A percentile compares a stretch with the other conserved stretches of the same genome.
Evolutionary conservation across 1,284 basidiomycete species (phyloP).

Genomic region (Meira nashicola): DNA sequence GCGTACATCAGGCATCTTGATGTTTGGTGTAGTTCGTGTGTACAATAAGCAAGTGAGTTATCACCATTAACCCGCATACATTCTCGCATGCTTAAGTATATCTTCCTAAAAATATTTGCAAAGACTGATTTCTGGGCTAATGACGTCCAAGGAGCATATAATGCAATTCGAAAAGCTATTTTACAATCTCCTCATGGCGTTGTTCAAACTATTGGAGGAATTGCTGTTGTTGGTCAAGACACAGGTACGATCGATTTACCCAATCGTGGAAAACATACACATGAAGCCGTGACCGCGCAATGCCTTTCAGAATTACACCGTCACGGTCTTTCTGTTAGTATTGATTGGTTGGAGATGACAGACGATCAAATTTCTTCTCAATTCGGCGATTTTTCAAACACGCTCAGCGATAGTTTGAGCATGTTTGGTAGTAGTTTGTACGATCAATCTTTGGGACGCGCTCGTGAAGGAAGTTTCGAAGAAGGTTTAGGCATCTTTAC

Average conservation of each 20-base stretch:
- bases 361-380: too few relatives aligned
- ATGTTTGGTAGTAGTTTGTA: too few relatives aligned
- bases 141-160: constrained; percentile 21
- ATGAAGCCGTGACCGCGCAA: neutral
- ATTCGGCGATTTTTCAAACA: too few relatives aligned
- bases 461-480: too few relatives aligned
- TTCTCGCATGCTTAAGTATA: neutral
- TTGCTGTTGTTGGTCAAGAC: neutral
- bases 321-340: too few relatives aligned
- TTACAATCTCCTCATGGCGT: neutral
- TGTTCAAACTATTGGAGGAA: neutral
- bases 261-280: neutral
- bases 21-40: constrained; percentile 37
- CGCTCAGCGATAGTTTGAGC: too few relatives aligned
- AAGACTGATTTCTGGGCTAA: constrained; percentile 20
- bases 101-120: neutral
- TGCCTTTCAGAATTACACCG: too few relatives aligned
- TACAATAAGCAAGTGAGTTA: constrained; percentile 24
- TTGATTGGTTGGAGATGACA: too few relatives aligned
- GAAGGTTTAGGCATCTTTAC: too few relatives aligned
- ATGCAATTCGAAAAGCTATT: constrained; percentile 19
- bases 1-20: constrained; percentile 32
- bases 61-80: neutral
- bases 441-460: too few relatives aligned
- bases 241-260: constrained; percentile 23